phyloP scores from a whole-genome alignment of 495 filamentous ascomycete species.

The Trichodelitschia bisporula region DNA sequence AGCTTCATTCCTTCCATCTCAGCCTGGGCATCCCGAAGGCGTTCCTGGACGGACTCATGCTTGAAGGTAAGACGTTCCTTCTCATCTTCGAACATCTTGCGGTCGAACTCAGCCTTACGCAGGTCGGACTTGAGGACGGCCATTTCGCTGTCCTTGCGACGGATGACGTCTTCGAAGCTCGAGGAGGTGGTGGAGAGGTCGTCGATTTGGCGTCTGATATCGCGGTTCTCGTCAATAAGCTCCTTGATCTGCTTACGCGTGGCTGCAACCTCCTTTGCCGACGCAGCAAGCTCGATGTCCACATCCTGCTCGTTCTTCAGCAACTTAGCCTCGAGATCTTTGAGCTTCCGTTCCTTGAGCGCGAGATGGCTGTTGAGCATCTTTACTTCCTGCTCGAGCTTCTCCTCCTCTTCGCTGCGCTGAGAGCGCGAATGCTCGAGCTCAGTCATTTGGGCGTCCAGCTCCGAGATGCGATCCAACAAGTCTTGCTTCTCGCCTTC shows the following conservation, averaged over 20 bases:
- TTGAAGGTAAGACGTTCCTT: conserved; percentile 39
- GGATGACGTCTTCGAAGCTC: conserved; percentile 75
- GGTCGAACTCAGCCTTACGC: conserved; percentile 53
- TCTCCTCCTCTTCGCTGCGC: conserved; percentile 45
- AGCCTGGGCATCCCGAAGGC: conserved; percentile 64
- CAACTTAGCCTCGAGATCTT: conserved; percentile 67
- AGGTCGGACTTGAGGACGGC: conserved; percentile 61
- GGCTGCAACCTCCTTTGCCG: conserved; percentile 57
- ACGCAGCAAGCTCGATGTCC: conserved; percentile 61
- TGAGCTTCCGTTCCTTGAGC: conserved; percentile 72
- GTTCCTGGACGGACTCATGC: conserved; percentile 54
- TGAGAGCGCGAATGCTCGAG: conserved; percentile 39
- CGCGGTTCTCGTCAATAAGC: conserved; percentile 54
- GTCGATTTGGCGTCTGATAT: conserved; percentile 63
- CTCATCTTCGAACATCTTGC: conserved; percentile 52
- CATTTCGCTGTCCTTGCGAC: conserved; percentile 84
- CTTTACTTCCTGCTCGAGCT: conserved; percentile 55
- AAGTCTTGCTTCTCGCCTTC: conserved; percentile 67
- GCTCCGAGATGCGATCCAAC: conserved; percentile 32
- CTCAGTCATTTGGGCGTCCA: conserved; percentile 42
- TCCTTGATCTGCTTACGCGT: conserved; percentile 47
- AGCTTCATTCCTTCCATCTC: conserved; percentile 68
- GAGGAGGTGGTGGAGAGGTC: conserved; percentile 82
- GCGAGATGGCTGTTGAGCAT: conserved; percentile 80
- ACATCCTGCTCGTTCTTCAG: conserved; percentile 72